Base-by-base conservation (phyloP, 768 basidiomycete genomes). In the Tylopilus subfusipes region DNA sequence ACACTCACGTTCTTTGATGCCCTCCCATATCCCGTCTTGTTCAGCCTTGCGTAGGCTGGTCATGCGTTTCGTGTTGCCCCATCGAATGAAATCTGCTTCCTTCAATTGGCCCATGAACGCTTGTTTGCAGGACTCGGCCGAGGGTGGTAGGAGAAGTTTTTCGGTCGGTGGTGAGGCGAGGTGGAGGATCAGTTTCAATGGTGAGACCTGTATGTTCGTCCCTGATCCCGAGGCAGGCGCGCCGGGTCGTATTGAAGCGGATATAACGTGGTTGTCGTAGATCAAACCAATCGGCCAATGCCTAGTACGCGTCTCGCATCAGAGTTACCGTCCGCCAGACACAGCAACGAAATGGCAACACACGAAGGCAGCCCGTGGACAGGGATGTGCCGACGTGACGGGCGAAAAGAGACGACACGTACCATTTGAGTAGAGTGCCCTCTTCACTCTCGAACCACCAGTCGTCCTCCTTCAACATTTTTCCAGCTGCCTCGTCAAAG, bases 391-490 rank as follows among this genome's bases (percentile, higher is more conserved):
- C 30, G 33, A 30, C 42, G 25, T 16, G 53, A 50, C 36, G 8
- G 21, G 22, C 16, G n/a, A 33, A 22, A 48, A 39, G 33, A 48
- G 22, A 48, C 1, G 12, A 38, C 29, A 77, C 83, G 57, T 53
- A 96, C 96, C 96, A 98, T 74, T 93, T 92, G 63, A 95, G 78
- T 46, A 90, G 67, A 7, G 79, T 82, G 29, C 91, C 90, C 60
- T 85, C 88, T 50, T 90, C 88, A 57, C 85, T 88, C 72, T 97
- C 93, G 69, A 99, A 97, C 97, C 96, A 98, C 90, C 96, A 93
- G 49, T 95, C 90, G 53, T 91, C 89, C 60, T 94, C 91, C 65
- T 88, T 89, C 55, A 95, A 72, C 11, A 78, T 63, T 56, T 85
- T 85, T 5, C 84, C 84, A 29, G 87, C 85, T 33, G 82, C 79